phyloP scores from a whole-genome alignment of 2,329 filamentous ascomycete genomes.

The Dothideomycetidae sp. region DNA sequence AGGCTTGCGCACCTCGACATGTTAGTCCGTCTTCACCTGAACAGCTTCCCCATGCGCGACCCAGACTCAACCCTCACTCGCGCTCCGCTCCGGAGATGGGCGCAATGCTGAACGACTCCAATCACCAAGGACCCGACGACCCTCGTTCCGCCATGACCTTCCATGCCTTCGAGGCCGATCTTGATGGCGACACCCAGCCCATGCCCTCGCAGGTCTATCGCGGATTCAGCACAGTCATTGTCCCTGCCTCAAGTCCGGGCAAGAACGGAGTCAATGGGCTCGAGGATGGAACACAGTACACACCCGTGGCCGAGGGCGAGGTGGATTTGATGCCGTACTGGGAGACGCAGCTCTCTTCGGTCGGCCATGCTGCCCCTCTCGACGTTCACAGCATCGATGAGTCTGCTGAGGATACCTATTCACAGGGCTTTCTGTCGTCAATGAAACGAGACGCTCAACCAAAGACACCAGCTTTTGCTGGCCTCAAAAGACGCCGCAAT shows the following conservation, averaged over 20 bases:
- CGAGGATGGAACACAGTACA: too few species aligned
- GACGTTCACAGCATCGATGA: slow-evolving; percentile 9
- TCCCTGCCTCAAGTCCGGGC: slow-evolving; percentile 11
- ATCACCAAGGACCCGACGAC: slow-evolving; percentile 4
- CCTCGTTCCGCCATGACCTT: slow-evolving; percentile 22
- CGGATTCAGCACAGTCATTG: slow-evolving; percentile 16
- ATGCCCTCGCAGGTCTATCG: slow-evolving; percentile 33
- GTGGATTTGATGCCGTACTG: slow-evolving; percentile 20
- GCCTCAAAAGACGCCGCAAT: slow-evolving; percentile 25
- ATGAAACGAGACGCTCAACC: slow-evolving; percentile 19
- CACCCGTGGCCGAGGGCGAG: slow-evolving; percentile 16
- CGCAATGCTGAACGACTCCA: slow-evolving; percentile 7
- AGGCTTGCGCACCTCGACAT: too few species aligned
- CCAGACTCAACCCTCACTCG: slow-evolving; percentile 3
- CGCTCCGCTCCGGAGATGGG: slow-evolving; percentile 6
- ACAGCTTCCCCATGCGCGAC: too few species aligned
- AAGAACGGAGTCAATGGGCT: background rate
- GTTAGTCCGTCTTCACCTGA: too few species aligned
- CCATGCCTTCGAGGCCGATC: slow-evolving; percentile 21
- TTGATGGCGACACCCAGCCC: slow-evolving; percentile 32
- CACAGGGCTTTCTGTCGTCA: slow-evolving; percentile 11
- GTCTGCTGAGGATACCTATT: slow-evolving; percentile 14
- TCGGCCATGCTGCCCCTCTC: slow-evolving; percentile 12
- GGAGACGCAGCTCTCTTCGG: slow-evolving; percentile 9
- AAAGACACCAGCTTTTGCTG: slow-evolving; percentile 29